These are phyloP conservation scores for Kregervanrija fluxuum DNA, from an alignment of 805 yeast species.

Conservation along the genomic window DNA sequence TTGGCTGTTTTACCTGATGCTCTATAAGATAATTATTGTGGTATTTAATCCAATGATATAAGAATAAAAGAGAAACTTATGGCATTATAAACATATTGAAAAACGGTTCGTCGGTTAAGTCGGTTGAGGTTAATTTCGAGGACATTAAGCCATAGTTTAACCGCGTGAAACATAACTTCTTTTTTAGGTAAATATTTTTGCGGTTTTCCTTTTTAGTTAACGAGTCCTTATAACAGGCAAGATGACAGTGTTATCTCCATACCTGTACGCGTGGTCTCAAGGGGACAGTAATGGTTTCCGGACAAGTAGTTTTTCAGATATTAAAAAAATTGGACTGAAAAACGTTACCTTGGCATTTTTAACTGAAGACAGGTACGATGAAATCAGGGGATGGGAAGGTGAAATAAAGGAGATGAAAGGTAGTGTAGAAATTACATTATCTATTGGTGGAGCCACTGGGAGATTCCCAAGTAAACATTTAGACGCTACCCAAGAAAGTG, in stretches of 20 bases:
- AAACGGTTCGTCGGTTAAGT: too few relatives aligned
- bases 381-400: slow-evolving; percentile 19
- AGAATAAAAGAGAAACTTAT: too few relatives aligned
- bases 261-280: slow-evolving; percentile 25
- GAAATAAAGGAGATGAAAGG: slow-evolving; percentile 16
- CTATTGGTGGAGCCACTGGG: slow-evolving; percentile 28
- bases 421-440: slow-evolving; percentile 16
- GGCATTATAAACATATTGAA: too few relatives aligned
- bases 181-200: too few relatives aligned
- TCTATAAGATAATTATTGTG: too few relatives aligned
- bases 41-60: too few relatives aligned
- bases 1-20: background rate
- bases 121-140: too few relatives aligned
- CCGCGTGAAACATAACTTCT: too few relatives aligned
- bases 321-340: slow-evolving; percentile 9
- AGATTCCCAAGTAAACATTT: slow-evolving; percentile 15
- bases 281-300: slow-evolving; percentile 12
- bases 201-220: too few relatives aligned
- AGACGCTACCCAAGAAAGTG: slow-evolving; percentile 11
- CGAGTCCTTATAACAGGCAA: background rate
- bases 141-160: too few relatives aligned
- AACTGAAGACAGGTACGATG: slow-evolving; percentile 18
- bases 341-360: slow-evolving; percentile 23
- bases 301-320: slow-evolving; percentile 14
- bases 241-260: slow-evolving; percentile 25